Percentiles rank a stretch among this genome's conserved stretches.
phyloP scores from a whole-genome alignment of 768 basidiomycete species.

The Leccinum aurantiacum region DNA sequence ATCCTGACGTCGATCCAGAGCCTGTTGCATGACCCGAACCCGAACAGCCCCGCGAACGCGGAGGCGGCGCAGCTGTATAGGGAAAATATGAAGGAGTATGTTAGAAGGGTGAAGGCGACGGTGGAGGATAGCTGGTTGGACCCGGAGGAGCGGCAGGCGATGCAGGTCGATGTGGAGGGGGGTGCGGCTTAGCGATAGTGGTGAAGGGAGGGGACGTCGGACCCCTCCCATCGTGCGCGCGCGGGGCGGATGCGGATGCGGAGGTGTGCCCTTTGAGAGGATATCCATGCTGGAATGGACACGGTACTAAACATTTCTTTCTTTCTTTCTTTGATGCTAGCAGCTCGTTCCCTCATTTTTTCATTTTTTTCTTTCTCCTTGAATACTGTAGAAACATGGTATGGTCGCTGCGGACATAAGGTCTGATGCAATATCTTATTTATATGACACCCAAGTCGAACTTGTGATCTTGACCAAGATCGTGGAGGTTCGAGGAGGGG shows the following conservation, averaged over 20 bases:
- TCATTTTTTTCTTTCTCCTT: not conserved
- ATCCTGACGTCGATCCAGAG: conserved; percentile 97
- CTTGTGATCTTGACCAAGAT: not conserved
- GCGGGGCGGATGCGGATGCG: not conserved
- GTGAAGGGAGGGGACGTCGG: not conserved
- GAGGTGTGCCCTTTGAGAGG: not conserved
- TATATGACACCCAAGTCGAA: not conserved
- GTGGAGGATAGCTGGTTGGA: conserved; percentile 97
- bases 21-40: conserved; percentile 96
- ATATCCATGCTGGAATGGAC: conserved; percentile 6
- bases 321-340: conserved; percentile 1
- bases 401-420: not conserved
- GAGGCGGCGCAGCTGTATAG: conserved; percentile 96
- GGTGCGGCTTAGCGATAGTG: not conserved
- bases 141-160: conserved; percentile 63
- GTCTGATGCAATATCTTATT: not conserved
- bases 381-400: conserved; percentile 1
- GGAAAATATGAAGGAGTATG: conserved; percentile 99
- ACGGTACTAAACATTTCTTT: not conserved
- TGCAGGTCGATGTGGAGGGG: conserved; percentile 39
- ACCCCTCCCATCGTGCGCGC: not conserved
- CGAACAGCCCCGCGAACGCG: conserved; percentile 96
- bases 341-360: not conserved
- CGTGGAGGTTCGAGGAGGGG: no score
- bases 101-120: conserved; percentile 86